Percentiles rank a stretch among this genome's conserved stretches.
phyloP scores from a whole-genome alignment of 1,284 basidiomycete genomes.

The Schizophyllum amplum region DNA sequence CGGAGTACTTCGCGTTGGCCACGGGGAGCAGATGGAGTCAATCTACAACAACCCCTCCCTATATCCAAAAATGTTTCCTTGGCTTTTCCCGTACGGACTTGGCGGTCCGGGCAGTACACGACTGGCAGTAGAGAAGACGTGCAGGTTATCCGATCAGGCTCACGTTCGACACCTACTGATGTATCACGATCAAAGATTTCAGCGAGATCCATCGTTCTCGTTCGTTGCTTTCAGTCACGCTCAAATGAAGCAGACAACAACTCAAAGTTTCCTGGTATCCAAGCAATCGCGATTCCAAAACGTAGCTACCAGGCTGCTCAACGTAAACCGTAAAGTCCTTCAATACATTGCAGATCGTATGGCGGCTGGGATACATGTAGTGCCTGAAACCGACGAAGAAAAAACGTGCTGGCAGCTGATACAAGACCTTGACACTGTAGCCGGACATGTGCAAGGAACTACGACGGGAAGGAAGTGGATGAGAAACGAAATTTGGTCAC shows the following conservation, averaged over 20 bases:
- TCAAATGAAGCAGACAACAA: constrained; percentile 23
- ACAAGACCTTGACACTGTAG: constrained; percentile 25
- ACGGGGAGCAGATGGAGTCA: constrained; percentile 9
- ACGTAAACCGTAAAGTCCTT: neutral
- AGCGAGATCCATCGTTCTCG: constrained; percentile 25
- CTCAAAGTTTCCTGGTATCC: constrained; percentile 22
- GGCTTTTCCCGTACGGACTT: constrained; percentile 18
- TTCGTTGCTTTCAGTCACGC: constrained; percentile 31
- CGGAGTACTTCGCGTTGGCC: constrained; percentile 14
- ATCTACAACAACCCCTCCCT: constrained; percentile 19
- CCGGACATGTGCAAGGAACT: constrained; percentile 25
- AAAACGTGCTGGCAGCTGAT: constrained; percentile 27
- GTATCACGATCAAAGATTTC: constrained; percentile 32
- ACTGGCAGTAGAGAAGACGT: constrained; percentile 12
- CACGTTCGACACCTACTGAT: constrained; percentile 17
- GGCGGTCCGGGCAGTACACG: constrained; percentile 8
- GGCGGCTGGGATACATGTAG: constrained; percentile 10
- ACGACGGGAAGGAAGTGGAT: constrained; percentile 24
- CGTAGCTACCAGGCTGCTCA: constrained; percentile 3
- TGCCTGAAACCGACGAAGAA: constrained; percentile 23
- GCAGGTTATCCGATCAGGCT: constrained; percentile 6
- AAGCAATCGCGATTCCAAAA: constrained; percentile 15
- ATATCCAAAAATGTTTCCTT: constrained; percentile 23
- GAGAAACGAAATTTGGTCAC: constrained; percentile 29
- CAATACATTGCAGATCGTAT: neutral